Evolutionary conservation across 2,329 filamentous ascomycete genomes (phyloP).

Genomic region (Aspergillus sp.): DNA sequence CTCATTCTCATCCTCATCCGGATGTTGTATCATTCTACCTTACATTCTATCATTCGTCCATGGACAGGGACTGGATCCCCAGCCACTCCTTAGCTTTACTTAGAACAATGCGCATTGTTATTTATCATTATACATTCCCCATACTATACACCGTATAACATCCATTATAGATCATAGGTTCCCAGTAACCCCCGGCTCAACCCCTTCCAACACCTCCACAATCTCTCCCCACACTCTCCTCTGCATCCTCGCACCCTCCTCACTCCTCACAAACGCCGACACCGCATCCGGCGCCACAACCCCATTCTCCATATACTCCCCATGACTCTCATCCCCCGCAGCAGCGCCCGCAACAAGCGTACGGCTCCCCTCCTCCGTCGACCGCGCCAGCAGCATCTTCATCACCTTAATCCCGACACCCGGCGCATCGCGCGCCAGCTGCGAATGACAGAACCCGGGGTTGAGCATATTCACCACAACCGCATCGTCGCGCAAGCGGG

Average conservation of each 20-base stretch:
- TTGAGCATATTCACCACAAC: conserved; percentile 53
- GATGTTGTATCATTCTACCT: too few relatives aligned
- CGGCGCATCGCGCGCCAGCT: conserved; percentile 40
- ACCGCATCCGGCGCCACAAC: conserved; percentile 24
- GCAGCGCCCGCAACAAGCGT: conserved; percentile 40
- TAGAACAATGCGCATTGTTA: not conserved
- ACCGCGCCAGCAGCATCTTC: conserved; percentile 38
- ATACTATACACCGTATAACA: not conserved
- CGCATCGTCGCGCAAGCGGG: conserved; percentile 21
- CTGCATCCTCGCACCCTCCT: conserved; percentile 38
- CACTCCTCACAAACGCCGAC: conserved; percentile 38
- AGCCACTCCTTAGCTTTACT: not conserved
- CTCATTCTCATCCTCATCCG: too few relatives aligned
- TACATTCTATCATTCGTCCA: not conserved
- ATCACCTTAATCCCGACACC: conserved; percentile 8
- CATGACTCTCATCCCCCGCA: conserved; percentile 44
- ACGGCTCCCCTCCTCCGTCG: conserved; percentile 49
- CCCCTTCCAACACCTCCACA: conserved; percentile 38
- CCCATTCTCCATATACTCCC: conserved; percentile 45
- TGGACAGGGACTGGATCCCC: not conserved
- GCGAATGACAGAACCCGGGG: conserved; percentile 53
- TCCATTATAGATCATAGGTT: too few relatives aligned
- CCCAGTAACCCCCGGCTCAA: conserved; percentile 38
- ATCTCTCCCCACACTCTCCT: conserved; percentile 46
- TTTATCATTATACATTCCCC: not conserved